phyloP scores from a whole-genome alignment of 805 yeast genomes.

The Barnettozyma salicaria region DNA sequence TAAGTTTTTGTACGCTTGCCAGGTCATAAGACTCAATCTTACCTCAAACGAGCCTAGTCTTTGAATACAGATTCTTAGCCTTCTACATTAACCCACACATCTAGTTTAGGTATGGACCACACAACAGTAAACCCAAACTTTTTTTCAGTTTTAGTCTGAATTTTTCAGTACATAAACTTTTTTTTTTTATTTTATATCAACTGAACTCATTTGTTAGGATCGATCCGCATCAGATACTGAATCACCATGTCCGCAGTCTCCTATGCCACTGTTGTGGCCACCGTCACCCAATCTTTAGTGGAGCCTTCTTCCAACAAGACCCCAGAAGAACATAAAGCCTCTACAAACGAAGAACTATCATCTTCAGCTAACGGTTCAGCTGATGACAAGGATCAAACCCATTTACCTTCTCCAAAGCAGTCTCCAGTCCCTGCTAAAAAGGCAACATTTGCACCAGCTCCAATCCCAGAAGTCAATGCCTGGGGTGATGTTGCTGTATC shows the following conservation, averaged over 20 bases:
- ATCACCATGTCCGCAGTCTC: slow-evolving; percentile 20
- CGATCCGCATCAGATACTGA: neutral
- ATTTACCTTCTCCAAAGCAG: slow-evolving; percentile 26
- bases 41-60: neutral
- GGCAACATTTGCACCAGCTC: slow-evolving; percentile 51
- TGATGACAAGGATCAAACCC: slow-evolving; percentile 11
- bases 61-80: no score
- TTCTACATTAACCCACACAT: slow-evolving; percentile 9
- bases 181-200: slow-evolving; percentile 1
- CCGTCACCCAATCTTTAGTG: slow-evolving; percentile 7
- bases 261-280: slow-evolving; percentile 19
- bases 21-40: neutral
- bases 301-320: slow-evolving; percentile 23
- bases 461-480: slow-evolving; percentile 55
- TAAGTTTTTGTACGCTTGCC: neutral
- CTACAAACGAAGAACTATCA: slow-evolving; percentile 2
- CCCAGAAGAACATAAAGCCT: slow-evolving; percentile 15
- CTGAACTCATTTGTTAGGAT: slow-evolving; percentile 1
- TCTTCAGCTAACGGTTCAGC: slow-evolving; percentile 1
- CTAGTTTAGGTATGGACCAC: slow-evolving; percentile 3
- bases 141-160: slow-evolving; percentile 6
- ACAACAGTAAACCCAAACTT: slow-evolving; percentile 4
- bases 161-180: neutral
- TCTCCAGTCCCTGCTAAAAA: slow-evolving; percentile 25
- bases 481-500: slow-evolving; percentile 41